Evolutionary conservation across 2,329 filamentous ascomycete genomes (phyloP), one percentile per base, ranked within the genome.

Genomic region (Ilyonectria destructans): DNA sequence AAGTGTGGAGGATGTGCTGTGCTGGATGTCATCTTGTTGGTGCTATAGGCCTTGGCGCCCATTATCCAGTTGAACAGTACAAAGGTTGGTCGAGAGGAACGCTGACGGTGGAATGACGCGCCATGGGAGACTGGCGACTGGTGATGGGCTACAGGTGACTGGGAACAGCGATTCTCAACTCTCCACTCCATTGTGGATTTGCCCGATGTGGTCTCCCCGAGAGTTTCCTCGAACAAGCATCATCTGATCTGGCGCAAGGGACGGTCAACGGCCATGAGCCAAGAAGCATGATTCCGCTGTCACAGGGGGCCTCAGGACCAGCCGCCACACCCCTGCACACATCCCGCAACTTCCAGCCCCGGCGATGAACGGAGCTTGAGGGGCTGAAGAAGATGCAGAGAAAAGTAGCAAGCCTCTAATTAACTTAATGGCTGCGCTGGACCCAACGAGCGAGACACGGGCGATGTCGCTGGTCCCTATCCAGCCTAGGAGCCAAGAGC

Each of bases 91-190:
- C 21, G 7, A 63, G 67, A 48, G 61, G 52, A 54, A 65, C 65
- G 66, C 63, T 74, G 74, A 76, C 69, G 74, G 61, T 71, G 57
- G 64, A 56, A 69, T 76, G 74, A 74, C 69, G 68, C 29, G 45
- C 21, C 19, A 15, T 45, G 29, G 21, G n/a, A 55, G 43, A 43
- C 15, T 43, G 40, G 40, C 31, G 40, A 17, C 40, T 15, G 12
- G 17, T 37, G 10, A 15, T 19, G 49, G 59, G 45, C 15, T 26
- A 48, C 35, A 2, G 37, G 12, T 7, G 31, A 21, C n/a, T 46
- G 29, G 31, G 15, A 21, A 33, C 3, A 57, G n/a, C 19, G 23
- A 43, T 48, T 26, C 46, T 29, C 31, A 40, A 33, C 54, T 68
- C 51, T 60, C n/a, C 58, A 63, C 40, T 46, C 46, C 29, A 2